A percentile compares a stretch with the other conserved stretches of the same genome.
Evolutionary conservation across 192 early-diverging fungal species (phyloP).

Genomic region (Linnemannia elongata): DNA sequence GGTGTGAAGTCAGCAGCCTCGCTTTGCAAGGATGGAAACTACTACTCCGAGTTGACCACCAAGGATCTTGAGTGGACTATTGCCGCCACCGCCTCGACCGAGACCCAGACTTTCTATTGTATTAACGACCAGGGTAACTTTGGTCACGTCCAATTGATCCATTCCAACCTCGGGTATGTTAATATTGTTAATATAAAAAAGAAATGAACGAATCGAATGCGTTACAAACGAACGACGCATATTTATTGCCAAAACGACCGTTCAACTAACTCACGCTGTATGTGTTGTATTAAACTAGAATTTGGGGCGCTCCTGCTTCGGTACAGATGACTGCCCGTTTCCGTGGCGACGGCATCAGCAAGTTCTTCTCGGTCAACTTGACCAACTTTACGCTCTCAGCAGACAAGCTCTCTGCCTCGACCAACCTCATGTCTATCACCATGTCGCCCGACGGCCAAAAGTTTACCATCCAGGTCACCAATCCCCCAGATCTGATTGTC

Average conservation of each 20-base stretch:
- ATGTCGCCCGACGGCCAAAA: constrained; percentile 59
- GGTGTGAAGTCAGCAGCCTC: constrained; percentile 54
- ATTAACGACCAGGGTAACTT: constrained; percentile 79
- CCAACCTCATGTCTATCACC: constrained; percentile 81
- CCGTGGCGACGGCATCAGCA: constrained; percentile 80
- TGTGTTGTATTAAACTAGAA: constrained; percentile 20
- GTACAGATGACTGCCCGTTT: constrained; percentile 84
- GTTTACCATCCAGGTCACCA: constrained; percentile 68
- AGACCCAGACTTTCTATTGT: constrained; percentile 91
- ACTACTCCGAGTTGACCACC: constrained; percentile 63
- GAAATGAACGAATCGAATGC: background rate
- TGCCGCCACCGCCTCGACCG: constrained; percentile 82
- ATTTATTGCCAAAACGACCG: background rate
- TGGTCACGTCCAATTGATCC: constrained; percentile 92
- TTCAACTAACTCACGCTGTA: background rate
- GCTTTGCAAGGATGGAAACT: constrained; percentile 55
- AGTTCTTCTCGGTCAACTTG: constrained; percentile 80
- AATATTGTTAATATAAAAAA: background rate
- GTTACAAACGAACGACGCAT: background rate
- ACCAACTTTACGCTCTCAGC: constrained; percentile 78
- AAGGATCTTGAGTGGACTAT: constrained; percentile 79
- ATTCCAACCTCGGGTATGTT: constrained; percentile 83
- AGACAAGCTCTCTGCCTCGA: constrained; percentile 81
- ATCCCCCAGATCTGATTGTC: constrained; percentile 73
- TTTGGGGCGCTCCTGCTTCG: constrained; percentile 67